These are phyloP conservation scores for Diphasiastrum complanatum DNA, from an alignment of 83 land plant genomes.

Conservation along the genomic window DNA sequence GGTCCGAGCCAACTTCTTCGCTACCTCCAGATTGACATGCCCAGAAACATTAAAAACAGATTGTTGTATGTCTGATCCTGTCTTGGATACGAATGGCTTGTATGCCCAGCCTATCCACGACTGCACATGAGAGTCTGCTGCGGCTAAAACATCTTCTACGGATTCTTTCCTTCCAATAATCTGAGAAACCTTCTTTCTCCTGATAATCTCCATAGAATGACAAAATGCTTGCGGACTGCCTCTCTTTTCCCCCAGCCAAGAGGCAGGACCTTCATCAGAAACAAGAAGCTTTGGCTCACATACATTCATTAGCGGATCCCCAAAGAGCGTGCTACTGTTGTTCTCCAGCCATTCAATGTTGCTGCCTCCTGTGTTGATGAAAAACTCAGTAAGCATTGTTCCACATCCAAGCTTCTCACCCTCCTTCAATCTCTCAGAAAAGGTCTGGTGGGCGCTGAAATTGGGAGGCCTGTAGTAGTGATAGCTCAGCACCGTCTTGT, in stretches of 20 bases:
- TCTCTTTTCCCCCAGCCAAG: no score
- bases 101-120: conserved; percentile 26
- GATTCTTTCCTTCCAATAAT: background rate
- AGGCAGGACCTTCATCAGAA: no score
- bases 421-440: conserved; percentile 14
- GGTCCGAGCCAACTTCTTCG: conserved; percentile 23
- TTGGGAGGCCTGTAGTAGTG: conserved; percentile 23
- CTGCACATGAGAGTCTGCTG: conserved; percentile 17
- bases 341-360: background rate
- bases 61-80: conserved; percentile 17
- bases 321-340: background rate
- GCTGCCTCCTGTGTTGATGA: conserved; percentile 6
- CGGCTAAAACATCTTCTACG: conserved; percentile 17
- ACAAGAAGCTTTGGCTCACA: no score
- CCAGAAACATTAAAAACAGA: conserved; percentile 11
- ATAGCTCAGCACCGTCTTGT: conserved; percentile 22
- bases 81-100: conserved; percentile 17
- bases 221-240: no score
- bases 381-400: conserved; percentile 24
- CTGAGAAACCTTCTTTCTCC: no score
- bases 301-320: background rate
- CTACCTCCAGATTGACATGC: conserved; percentile 15
- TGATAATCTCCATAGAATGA: no score
- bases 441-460: conserved; percentile 6
- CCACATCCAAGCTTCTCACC: conserved; percentile 23